Evolutionary conservation across 306 rosid genomes (phyloP).

Genomic region (Oxytropis ochrocephala): DNA sequence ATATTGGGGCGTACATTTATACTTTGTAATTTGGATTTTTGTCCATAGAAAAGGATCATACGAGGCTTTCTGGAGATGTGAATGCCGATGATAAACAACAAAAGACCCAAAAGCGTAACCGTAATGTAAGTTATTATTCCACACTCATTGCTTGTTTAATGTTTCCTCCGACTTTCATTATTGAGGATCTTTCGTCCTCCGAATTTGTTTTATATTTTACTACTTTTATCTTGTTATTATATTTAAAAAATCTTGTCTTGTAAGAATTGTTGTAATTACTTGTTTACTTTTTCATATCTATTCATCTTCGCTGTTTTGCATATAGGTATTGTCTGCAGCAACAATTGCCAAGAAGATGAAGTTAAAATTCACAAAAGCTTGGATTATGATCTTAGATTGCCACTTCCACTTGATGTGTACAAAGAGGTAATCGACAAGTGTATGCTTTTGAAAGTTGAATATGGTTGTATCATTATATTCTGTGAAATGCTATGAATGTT

Average conservation of each 20-base stretch:
- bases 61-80: slow-evolving; percentile 33
- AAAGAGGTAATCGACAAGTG: slow-evolving; percentile 64
- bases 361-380: slow-evolving; percentile 81
- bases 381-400: slow-evolving; percentile 72
- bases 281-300: background rate
- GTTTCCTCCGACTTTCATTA: background rate
- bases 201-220: background rate
- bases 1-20: background rate
- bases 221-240: background rate
- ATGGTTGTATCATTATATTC: background rate
- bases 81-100: slow-evolving; percentile 39
- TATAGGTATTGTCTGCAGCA: slow-evolving; percentile 50
- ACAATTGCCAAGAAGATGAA: slow-evolving; percentile 65
- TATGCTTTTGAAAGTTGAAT: slow-evolving; percentile 7
- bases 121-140: slow-evolving; percentile 33
- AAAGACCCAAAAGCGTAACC: slow-evolving; percentile 35
- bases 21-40: slow-evolving; percentile 20
- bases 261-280: background rate
- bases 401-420: slow-evolving; percentile 85
- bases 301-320: slow-evolving; percentile 19
- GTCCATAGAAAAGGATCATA: slow-evolving; percentile 35
- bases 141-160: slow-evolving; percentile 5
- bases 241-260: background rate
- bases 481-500: background rate
- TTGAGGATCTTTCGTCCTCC: background rate